These are phyloP conservation scores for Bathelium albidoporum DNA, from an alignment of 495 filamentous ascomycete genomes.

Conservation along the genomic window DNA sequence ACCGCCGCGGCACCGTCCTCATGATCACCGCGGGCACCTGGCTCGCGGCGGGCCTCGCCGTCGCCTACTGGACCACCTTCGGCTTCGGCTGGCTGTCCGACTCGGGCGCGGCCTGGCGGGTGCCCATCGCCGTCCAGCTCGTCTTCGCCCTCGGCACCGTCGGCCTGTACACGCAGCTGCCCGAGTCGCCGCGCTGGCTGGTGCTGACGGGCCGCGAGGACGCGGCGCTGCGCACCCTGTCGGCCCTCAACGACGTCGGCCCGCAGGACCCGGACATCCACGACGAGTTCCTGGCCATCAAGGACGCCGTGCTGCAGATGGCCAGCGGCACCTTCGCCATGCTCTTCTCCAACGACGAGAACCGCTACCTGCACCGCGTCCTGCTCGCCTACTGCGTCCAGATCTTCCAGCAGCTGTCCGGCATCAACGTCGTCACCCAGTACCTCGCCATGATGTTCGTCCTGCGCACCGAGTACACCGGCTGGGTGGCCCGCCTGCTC, in stretches of 20 bases:
- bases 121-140: conserved; percentile 65
- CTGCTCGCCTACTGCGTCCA: conserved; percentile 60
- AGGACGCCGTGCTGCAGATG: conserved; percentile 64
- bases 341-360: conserved; percentile 59
- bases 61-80: conserved; percentile 69
- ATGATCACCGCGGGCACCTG: conserved; percentile 63
- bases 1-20: conserved; percentile 64
- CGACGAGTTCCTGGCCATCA: conserved; percentile 59
- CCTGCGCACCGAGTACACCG: conserved; percentile 43
- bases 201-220: conserved; percentile 57
- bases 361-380: conserved; percentile 63
- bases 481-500: conserved; percentile 52
- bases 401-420: conserved; percentile 64
- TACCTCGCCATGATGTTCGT: conserved; percentile 59
- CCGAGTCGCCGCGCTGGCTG: conserved; percentile 68
- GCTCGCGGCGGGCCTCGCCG: conserved; percentile 61
- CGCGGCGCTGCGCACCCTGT: conserved; percentile 54
- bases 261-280: conserved; percentile 45
- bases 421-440: conserved; percentile 69
- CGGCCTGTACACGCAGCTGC: conserved; percentile 50
- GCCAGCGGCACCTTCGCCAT: conserved; percentile 50
- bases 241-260: conserved; percentile 46
- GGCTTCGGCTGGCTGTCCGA: conserved; percentile 55
- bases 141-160: conserved; percentile 55
- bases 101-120: conserved; percentile 58